Percentiles rank a stretch among this genome's conserved stretches.
These are phyloP conservation scores for Alnus glutinosa DNA, from an alignment of 306 rosid genomes.

Conservation along the genomic window DNA sequence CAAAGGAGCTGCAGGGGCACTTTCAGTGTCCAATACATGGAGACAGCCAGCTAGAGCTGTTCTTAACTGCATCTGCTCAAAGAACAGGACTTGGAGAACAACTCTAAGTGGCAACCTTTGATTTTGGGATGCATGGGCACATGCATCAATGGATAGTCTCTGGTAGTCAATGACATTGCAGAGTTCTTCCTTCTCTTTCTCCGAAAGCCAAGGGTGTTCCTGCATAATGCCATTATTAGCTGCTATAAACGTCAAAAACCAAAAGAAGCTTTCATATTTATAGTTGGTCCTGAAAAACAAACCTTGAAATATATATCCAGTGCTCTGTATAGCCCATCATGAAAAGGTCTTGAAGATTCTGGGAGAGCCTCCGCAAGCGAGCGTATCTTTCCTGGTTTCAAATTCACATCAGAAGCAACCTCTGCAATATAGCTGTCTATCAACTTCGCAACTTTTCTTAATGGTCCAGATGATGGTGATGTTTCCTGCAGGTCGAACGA, in stretches of 20 bases:
- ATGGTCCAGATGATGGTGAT: slow-evolving; percentile 57
- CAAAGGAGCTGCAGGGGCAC: slow-evolving; percentile 54
- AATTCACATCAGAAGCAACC: slow-evolving; percentile 57
- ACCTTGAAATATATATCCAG: slow-evolving; percentile 91
- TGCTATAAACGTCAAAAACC: background rate
- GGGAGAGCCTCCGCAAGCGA: slow-evolving; percentile 67
- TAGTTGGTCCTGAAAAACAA: slow-evolving; percentile 33
- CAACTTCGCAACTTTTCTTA: slow-evolving; percentile 61
- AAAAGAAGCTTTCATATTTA: slow-evolving; percentile 19
- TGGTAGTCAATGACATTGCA: slow-evolving; percentile 76
- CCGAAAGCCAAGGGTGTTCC: slow-evolving; percentile 90
- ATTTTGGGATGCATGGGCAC: slow-evolving; percentile 92
- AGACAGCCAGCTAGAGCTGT: slow-evolving; percentile 81
- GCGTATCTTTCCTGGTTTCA: slow-evolving; percentile 49
- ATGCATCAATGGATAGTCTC: slow-evolving; percentile 89
- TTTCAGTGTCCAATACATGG: slow-evolving; percentile 65
- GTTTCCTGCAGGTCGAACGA: slow-evolving; percentile 48
- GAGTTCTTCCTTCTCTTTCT: slow-evolving; percentile 76
- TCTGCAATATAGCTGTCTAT: slow-evolving; percentile 57
- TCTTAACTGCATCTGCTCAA: slow-evolving; percentile 88
- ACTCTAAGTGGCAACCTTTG: slow-evolving; percentile 85
- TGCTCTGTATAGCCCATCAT: slow-evolving; percentile 89
- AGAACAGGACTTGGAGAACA: slow-evolving; percentile 93
- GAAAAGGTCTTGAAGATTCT: slow-evolving; percentile 69
- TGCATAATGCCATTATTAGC: slow-evolving; percentile 33